A percentile compares a stretch with the other conserved stretches of the same genome.
These are phyloP conservation scores for Aspergillus intermedius DNA, from an alignment of 2,329 filamentous ascomycete species.

Conservation along the genomic window DNA sequence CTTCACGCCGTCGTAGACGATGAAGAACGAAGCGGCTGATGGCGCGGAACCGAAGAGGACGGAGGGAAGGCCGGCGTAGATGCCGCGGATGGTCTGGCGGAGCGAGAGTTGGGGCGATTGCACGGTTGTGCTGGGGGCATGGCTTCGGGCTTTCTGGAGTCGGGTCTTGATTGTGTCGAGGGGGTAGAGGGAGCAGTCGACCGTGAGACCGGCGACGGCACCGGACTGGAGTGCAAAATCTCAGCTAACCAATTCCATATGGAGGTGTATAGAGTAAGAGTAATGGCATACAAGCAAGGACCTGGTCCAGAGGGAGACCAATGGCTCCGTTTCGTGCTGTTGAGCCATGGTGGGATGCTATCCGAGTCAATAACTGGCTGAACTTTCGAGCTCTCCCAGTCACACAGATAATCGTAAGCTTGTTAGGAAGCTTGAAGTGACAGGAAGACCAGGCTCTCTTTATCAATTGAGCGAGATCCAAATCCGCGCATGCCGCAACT, in stretches of 20 bases:
- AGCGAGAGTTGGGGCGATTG: slow-evolving; percentile 57
- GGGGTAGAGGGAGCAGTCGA: slow-evolving; percentile 93
- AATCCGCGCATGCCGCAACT: background rate
- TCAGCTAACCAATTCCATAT: slow-evolving; percentile 4
- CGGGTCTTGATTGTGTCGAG: slow-evolving; percentile 99
- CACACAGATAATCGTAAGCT: too few species aligned
- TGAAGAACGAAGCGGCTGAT: slow-evolving; percentile 94
- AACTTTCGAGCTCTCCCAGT: too few species aligned
- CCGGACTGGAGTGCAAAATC: slow-evolving; percentile 55
- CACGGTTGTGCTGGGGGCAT: slow-evolving; percentile 50
- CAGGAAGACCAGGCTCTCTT: too few species aligned
- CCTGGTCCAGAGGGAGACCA: slow-evolving; percentile 39
- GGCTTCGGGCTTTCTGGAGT: slow-evolving; percentile 63
- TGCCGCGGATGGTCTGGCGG: slow-evolving; percentile 79
- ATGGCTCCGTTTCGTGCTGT: slow-evolving; percentile 24
- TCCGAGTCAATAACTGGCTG: background rate
- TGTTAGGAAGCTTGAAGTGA: too few species aligned
- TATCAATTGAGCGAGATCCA: too few species aligned
- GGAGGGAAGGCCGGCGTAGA: slow-evolving; percentile 87
- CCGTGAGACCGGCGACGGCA: slow-evolving; percentile 85
- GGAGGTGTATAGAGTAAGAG: background rate
- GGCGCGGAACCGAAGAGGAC: slow-evolving; percentile 88
- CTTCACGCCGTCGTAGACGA: slow-evolving; percentile 79
- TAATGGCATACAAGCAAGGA: slow-evolving; percentile 31
- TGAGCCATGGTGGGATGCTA: slow-evolving; percentile 18